A percentile compares a stretch with the other conserved stretches of the same genome.
phyloP scores from a whole-genome alignment of 2,329 filamentous ascomycete genomes.

The Tolypocladium guangdongense region DNA sequence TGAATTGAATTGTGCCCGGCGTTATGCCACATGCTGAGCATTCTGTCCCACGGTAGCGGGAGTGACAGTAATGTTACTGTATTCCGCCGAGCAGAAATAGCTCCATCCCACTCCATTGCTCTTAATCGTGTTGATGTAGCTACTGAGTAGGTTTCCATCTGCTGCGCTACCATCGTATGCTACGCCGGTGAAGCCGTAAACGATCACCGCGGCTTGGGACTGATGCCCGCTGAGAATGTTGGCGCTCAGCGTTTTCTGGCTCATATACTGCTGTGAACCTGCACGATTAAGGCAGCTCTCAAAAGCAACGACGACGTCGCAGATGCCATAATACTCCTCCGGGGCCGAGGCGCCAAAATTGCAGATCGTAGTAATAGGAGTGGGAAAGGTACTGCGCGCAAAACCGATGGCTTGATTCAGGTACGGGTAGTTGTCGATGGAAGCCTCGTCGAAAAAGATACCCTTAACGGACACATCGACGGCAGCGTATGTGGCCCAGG shows the following conservation, averaged over 20 bases:
- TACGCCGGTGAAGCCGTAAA: constrained; percentile 9
- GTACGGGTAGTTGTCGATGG: constrained; percentile 5
- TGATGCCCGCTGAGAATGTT: constrained; percentile 5
- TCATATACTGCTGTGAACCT: constrained; percentile 9
- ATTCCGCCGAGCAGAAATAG: no score
- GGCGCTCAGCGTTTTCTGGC: constrained; percentile 6
- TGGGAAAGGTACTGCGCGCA: constrained; percentile 3
- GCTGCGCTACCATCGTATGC: constrained; percentile 5
- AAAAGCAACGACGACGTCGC: constrained; percentile 13
- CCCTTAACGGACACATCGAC: constrained; percentile 10
- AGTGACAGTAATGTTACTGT: no score
- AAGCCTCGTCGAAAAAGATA: constrained; percentile 12
- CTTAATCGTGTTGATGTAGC: no score
- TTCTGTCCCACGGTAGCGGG: no score
- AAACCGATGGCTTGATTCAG: constrained; percentile 8
- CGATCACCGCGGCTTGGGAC: constrained; percentile 7
- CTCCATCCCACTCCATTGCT: no score
- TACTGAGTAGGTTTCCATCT: not conserved
- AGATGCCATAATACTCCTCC: constrained; percentile 10
- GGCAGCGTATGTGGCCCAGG: constrained; percentile 7
- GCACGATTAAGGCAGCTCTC: constrained; percentile 8
- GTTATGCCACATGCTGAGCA: no score
- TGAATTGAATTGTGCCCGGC: no score
- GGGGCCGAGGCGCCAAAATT: constrained; percentile 10
- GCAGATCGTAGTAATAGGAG: constrained; percentile 8